These are phyloP conservation scores for Neurospora tetraspora DNA, from an alignment of 495 filamentous ascomycete genomes.

Conservation along the genomic window DNA sequence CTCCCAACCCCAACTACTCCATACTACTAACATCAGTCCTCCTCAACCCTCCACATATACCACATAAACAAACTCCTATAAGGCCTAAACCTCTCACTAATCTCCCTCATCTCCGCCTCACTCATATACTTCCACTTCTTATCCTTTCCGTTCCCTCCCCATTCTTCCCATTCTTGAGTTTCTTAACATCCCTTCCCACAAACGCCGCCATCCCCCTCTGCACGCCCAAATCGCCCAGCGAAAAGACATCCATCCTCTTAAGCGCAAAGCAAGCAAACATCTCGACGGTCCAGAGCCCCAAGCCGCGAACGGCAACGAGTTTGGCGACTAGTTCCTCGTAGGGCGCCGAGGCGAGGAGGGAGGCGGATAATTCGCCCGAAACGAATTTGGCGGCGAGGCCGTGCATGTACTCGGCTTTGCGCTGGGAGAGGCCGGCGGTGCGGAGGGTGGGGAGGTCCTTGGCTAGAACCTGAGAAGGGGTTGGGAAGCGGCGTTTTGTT, in stretches of 20 bases:
- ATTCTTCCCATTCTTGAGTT: constrained; percentile 71
- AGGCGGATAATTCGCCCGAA: constrained; percentile 59
- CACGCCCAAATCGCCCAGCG: constrained; percentile 84
- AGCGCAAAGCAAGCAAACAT: constrained; percentile 94
- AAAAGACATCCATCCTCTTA: constrained; percentile 90
- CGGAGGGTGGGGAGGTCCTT: constrained; percentile 55
- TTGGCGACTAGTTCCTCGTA: constrained; percentile 80
- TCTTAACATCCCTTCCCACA: constrained; percentile 69
- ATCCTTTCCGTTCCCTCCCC: constrained; percentile 56
- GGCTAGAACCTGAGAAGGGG: constrained; percentile 57
- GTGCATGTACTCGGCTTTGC: constrained; percentile 90
- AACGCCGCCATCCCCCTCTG: constrained; percentile 91
- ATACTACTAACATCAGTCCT: constrained; percentile 63
- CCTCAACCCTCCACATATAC: constrained; percentile 82
- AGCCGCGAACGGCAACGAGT: constrained; percentile 73
- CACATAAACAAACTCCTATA: constrained; percentile 64
- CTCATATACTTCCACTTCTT: constrained; percentile 97
- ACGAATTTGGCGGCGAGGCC: constrained; percentile 77
- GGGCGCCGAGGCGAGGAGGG: constrained; percentile 61
- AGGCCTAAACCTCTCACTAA: constrained; percentile 69
- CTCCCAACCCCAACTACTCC: constrained; percentile 24
- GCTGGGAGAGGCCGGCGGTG: constrained; percentile 76
- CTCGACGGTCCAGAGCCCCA: constrained; percentile 88
- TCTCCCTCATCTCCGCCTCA: constrained; percentile 82
- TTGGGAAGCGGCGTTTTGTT: constrained; percentile 48